Evolutionary conservation across 2,329 filamentous ascomycete genomes (phyloP).

Genomic region (Ceratocystis eucalypticola): DNA sequence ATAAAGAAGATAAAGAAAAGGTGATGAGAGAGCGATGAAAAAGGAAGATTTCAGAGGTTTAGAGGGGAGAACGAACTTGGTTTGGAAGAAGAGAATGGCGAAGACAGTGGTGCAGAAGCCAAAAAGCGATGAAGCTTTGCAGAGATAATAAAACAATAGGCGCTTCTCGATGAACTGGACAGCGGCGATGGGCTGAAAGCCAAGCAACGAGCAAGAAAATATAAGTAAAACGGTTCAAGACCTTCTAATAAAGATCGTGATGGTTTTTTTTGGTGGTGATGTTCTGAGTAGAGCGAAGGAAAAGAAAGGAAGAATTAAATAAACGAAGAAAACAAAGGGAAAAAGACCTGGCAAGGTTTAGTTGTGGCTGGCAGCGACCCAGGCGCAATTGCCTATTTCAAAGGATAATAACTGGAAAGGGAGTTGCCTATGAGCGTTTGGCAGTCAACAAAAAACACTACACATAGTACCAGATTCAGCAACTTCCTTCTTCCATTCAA

Average conservation of each 20-base stretch:
- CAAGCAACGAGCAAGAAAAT: constrained; percentile 2
- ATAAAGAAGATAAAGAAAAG: constrained; percentile 8
- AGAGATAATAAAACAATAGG: neutral
- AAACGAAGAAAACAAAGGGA: neutral
- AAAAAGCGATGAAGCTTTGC: neutral
- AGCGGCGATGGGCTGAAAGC: neutral
- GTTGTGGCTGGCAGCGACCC: neutral
- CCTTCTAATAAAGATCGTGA: neutral
- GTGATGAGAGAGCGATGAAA: constrained; percentile 7
- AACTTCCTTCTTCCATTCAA: neutral
- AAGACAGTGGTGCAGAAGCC: neutral
- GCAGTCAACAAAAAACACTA: too few species aligned
- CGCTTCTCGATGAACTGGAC: neutral
- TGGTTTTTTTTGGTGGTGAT: constrained; percentile 1
- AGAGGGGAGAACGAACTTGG: constrained; percentile 18
- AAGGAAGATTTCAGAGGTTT: constrained; percentile 4
- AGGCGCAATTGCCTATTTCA: neutral
- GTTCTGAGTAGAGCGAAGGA: neutral
- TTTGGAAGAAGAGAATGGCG: constrained; percentile 8
- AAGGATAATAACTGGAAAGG: neutral
- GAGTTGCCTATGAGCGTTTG: neutral
- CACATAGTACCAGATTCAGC: neutral
- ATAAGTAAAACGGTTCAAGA: neutral
- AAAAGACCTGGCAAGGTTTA: neutral
- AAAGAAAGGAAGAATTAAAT: neutral